A percentile compares a stretch with the other conserved stretches of the same genome.
phyloP scores from a whole-genome alignment of 2,329 filamentous ascomycete species.

The Aphanoascus verrucosus region DNA sequence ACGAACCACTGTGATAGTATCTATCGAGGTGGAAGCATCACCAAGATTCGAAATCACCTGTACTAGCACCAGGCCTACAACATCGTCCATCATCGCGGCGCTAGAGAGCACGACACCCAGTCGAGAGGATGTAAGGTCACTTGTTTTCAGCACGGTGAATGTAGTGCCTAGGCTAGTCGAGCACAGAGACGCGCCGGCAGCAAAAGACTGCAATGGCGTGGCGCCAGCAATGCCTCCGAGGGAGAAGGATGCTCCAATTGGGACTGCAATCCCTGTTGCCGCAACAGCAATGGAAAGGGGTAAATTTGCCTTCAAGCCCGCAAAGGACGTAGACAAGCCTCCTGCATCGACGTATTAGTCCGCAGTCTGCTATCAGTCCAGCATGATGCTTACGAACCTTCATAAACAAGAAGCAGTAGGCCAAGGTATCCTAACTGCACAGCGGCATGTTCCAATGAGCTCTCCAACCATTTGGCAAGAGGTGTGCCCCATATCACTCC shows the following conservation, averaged over 20 bases:
- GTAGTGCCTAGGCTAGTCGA: conserved; percentile 66
- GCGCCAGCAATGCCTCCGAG: conserved; percentile 40
- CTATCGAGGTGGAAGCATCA: not conserved
- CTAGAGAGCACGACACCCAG: conserved; percentile 55
- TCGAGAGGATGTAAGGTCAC: conserved; percentile 44
- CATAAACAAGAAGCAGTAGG: conserved; percentile 60
- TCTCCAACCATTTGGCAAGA: conserved; percentile 49
- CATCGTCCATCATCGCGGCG: conserved; percentile 74
- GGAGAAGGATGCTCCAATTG: conserved; percentile 56
- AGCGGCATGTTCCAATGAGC: conserved; percentile 44
- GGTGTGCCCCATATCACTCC: conserved; percentile 62
- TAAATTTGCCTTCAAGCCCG: conserved; percentile 49
- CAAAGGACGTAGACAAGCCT: conserved; percentile 47
- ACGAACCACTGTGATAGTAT: conserved; percentile 39
- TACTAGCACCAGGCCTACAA: conserved; percentile 66
- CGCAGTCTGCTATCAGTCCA: not conserved
- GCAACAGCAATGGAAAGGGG: conserved; percentile 53
- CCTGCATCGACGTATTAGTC: conserved; percentile 5
- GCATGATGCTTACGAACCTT: conserved; percentile 37
- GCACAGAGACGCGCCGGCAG: conserved; percentile 61
- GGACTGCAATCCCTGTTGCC: conserved; percentile 51
- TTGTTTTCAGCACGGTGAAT: conserved; percentile 54
- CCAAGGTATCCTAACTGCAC: conserved; percentile 62
- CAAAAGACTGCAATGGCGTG: conserved; percentile 53
- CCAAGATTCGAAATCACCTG: conserved; percentile 59